Conservation (phyloP, 106 monocot genomes). For the Platanthera guangdongensis region DNA sequence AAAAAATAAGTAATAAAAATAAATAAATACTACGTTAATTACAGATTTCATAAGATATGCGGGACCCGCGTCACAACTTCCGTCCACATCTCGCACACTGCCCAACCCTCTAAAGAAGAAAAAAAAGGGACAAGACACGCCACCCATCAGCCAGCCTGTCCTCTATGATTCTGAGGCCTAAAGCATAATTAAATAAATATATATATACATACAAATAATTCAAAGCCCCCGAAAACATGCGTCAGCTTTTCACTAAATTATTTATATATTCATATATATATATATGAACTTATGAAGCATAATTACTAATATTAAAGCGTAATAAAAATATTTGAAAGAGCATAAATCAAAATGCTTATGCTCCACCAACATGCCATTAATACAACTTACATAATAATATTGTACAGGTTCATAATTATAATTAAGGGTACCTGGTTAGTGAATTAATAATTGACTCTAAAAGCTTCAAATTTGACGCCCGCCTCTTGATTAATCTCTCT, state of each 20-base stretch:
- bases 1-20: not conserved
- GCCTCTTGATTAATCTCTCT: not conserved
- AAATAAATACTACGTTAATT: not conserved
- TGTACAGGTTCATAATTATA: not conserved
- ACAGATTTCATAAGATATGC: slow-evolving; percentile 2
- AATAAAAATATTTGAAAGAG: not conserved
- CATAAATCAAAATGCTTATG: slow-evolving; percentile 3
- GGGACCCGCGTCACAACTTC: not conserved
- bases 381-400: not conserved
- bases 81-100: slow-evolving; percentile 8
- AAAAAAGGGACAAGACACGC: not conserved
- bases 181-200: not conserved
- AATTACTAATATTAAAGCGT: not conserved
- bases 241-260: not conserved
- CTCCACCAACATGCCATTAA: not conserved
- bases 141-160: slow-evolving; percentile 10
- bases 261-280: not conserved
- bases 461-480: not conserved
- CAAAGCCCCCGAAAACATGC: not conserved
- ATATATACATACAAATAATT: too few species aligned
- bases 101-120: not conserved
- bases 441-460: not conserved
- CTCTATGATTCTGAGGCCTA: not conserved
- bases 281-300: too few species aligned
- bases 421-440: not conserved